Evolutionary conservation across 192 early-diverging fungal genomes (phyloP), one percentile per base, ranked within the genome.

Genomic region (Diversispora eburnea): DNA sequence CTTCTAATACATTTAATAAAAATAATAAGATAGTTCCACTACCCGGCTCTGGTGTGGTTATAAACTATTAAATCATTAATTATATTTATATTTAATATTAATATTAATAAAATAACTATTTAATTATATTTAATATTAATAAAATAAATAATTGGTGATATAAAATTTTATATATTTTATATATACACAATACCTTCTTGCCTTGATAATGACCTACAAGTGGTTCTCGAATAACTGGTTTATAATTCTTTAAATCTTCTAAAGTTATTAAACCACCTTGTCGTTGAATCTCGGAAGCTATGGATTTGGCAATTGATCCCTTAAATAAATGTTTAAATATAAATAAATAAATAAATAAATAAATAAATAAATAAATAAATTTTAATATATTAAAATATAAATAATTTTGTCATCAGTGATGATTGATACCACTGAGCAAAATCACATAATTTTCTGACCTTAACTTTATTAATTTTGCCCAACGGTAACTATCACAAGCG

Each of bases 1-100:
- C 86, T 79, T 98, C 96, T 59, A 95, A 75, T 42, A 94, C 86
- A 68, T 96, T 96, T 56, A 98, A 84, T 72, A 94, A 82, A 74
- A 89, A 88, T 54, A 95, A 79, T 45, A 96, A 76, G 9, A 94
- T 82, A 5, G 93, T 88, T 3, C 96, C 96, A 72, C 91, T 91
- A 10, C 92, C 92, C 6, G 96, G 94, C 17, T 91, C 85, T n/a
- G 91, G 79, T 25, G 79, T 68, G n/a, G 79, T 77, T 52, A 76
- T 77, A 39, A 81, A 48, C 47, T 54, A 54, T 54, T 54, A 33
- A 33, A 33, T 33, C 25, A 33, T 33, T 33, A 33, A 33, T 33
- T 33, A 33, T 33, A 33, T 33, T 33, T 33, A 33, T n/a, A n/a
- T n/a, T n/a, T n/a, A 33, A 33, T 33, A 33, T 33, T 33, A 33